phyloP scores from a whole-genome alignment of 2,329 filamentous ascomycete genomes.

The Colletotrichum sp. region DNA sequence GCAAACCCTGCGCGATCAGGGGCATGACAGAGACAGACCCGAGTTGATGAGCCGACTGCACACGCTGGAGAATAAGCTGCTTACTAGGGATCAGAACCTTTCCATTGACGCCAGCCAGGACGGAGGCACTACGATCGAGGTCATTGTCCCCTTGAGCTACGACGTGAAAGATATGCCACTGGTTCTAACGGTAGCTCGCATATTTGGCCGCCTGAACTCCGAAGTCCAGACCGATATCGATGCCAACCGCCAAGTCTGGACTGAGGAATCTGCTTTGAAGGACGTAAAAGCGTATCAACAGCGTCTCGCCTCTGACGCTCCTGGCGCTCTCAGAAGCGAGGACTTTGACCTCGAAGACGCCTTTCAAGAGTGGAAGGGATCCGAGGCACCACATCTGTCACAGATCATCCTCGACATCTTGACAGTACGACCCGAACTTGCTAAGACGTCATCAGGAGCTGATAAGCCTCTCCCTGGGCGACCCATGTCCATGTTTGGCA shows the following conservation, averaged over 20 bases:
- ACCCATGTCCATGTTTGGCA: slow-evolving; percentile 48
- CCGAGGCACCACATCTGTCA: slow-evolving; percentile 85
- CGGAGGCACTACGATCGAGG: slow-evolving; percentile 74
- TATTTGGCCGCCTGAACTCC: slow-evolving; percentile 81
- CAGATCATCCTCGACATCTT: slow-evolving; percentile 94
- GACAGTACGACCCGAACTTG: slow-evolving; percentile 82
- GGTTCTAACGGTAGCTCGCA: slow-evolving; percentile 83
- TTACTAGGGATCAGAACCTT: slow-evolving; percentile 93
- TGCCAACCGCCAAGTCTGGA: slow-evolving; percentile 81
- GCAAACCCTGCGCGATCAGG: slow-evolving; percentile 80
- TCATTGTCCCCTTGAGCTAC: slow-evolving; percentile 82
- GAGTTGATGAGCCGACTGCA: slow-evolving; percentile 82
- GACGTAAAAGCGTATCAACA: slow-evolving; percentile 95
- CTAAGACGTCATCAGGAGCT: slow-evolving; percentile 71
- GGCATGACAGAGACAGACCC: slow-evolving; percentile 83
- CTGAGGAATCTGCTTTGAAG: slow-evolving; percentile 85
- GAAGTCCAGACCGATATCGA: slow-evolving; percentile 90
- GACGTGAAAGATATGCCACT: slow-evolving; percentile 97
- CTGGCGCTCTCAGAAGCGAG: slow-evolving; percentile 77
- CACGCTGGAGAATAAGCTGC: slow-evolving; percentile 88
- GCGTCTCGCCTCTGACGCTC: slow-evolving; percentile 80
- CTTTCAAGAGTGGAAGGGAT: slow-evolving; percentile 89
- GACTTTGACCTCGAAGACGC: slow-evolving; percentile 92
- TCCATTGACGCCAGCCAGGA: slow-evolving; percentile 66
- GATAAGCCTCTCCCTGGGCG: slow-evolving; percentile 47